phyloP scores from a whole-genome alignment of 768 basidiomycete genomes.

The Calocybe gangraenosa region DNA sequence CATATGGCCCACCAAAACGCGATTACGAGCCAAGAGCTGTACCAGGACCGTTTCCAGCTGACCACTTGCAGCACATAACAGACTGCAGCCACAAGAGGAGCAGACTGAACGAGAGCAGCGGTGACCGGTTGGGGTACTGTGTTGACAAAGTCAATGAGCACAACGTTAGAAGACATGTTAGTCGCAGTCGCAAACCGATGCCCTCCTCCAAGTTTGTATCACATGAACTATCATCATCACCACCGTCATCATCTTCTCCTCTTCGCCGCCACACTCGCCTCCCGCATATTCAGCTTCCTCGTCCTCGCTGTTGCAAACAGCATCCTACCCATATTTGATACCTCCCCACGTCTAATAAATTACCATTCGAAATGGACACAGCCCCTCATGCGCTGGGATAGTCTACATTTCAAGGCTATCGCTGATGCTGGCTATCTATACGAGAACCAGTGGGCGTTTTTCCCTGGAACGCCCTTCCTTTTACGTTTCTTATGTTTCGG shows the following conservation, averaged over 20 bases:
- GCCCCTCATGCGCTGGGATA: conserved; percentile 78
- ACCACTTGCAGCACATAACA: conserved; percentile 43
- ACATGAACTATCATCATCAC: too few relatives aligned
- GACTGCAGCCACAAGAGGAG: conserved; percentile 43
- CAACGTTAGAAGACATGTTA: background rate
- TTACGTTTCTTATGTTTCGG: conserved; percentile 33
- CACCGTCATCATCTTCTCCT: conserved; percentile 2
- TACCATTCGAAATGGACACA: conserved; percentile 9
- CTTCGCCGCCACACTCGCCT: conserved; percentile 17
- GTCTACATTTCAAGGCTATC: conserved; percentile 72
- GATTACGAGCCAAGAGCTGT: conserved; percentile 63
- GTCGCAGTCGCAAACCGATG: too few relatives aligned
- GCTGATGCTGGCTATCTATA: conserved; percentile 53
- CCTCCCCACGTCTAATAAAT: conserved; percentile 26
- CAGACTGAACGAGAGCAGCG: conserved; percentile 56
- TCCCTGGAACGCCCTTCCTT: conserved; percentile 61
- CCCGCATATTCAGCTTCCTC: conserved; percentile 18
- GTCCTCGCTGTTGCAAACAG: conserved; percentile 24
- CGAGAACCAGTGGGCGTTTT: conserved; percentile 89
- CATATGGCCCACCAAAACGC: conserved; percentile 77
- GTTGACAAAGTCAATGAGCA: conserved; percentile 43
- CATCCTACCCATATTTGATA: conserved; percentile 34
- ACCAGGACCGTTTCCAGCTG: conserved; percentile 55
- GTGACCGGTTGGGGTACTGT: conserved; percentile 61
- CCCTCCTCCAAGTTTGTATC: too few relatives aligned